phyloP scores from a whole-genome alignment of 2,329 filamentous ascomycete species.

The Rutstroemia sp. region DNA sequence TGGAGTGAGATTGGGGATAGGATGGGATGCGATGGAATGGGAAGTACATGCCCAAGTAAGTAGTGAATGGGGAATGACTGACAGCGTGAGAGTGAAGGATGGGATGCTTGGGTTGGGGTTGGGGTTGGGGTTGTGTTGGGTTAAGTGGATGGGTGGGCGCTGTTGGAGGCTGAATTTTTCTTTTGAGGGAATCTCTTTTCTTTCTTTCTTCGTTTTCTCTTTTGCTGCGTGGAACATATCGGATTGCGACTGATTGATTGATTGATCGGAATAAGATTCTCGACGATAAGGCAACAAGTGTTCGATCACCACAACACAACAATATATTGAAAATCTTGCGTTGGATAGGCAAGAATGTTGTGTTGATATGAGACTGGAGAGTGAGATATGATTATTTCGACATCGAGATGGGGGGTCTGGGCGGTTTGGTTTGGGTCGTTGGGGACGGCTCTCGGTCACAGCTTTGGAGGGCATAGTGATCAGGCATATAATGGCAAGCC shows the following conservation, averaged over 20 bases:
- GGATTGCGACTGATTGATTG: not conserved
- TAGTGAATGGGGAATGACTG: not conserved
- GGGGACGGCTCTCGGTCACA: not conserved
- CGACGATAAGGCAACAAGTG: not conserved
- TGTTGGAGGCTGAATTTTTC: not conserved
- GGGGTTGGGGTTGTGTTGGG: not conserved
- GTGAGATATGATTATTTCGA: not conserved
- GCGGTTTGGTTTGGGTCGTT: not conserved
- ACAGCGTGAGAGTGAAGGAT: not conserved
- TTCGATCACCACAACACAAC: not conserved
- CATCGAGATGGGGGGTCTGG: not conserved
- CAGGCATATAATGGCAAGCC: too few relatives aligned
- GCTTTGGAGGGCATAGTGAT: not conserved
- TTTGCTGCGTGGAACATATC: not conserved
- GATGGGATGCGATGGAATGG: not conserved
- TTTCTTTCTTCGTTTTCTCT: not conserved
- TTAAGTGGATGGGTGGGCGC: not conserved
- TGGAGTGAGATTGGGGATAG: not conserved
- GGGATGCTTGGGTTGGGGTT: not conserved
- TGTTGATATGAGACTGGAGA: not conserved
- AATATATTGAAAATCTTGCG: not conserved
- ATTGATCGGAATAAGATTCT: not conserved
- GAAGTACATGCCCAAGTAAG: not conserved
- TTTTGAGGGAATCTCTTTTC: not conserved
- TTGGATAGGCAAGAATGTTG: not conserved